Evolutionary conservation across 1,284 basidiomycete genomes (phyloP), one percentile per base, ranked within the genome.

Genomic region (Leccinum fallax): DNA sequence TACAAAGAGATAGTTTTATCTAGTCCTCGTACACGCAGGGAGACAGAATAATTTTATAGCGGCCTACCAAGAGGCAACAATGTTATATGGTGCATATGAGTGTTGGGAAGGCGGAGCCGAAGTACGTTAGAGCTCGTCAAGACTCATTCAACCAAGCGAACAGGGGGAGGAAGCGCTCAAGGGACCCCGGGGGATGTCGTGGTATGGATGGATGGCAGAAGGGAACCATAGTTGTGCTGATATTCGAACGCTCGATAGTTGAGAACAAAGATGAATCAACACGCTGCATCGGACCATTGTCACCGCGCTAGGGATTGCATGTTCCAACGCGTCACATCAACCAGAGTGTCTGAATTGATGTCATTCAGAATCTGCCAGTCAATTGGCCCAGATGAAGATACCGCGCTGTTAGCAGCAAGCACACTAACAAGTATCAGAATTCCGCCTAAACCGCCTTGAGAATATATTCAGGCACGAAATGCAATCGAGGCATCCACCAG

Each of bases 401-500:
- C 43, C 74, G 65, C 4, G 68, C 64, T 38, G 66, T 24, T 19
- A 67, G 16, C 57, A 79, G 53, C 34, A 78, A 57, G 40, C 61
- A 60, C 4, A 69, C 71, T 0, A 69, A 68, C 16, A 74, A 74
- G 55, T 5, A 79, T 16, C 7, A 79, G 52, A 8, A 66, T 62
- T 2, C 67, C 65, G 5, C 74, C 75, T 77, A 46, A 38, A 38
- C 11, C 28, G 4, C 2, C 1, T 1, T 60, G 15, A 60, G 55
- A n/a, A 40, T 5, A 15, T 7, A 16, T 11, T 0, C 40, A 4
- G 1, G 8, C 10, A 2, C 4, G 78, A 26, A 81, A 83, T 10
- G 82, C 13, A 6, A 81, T 78, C 9, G 16, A 19, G 46, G 49
- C 24, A 58, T 65, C 55, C 19, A 68, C 83, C 83, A 56, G 83